Conservation (phyloP, 2,329 filamentous ascomycete genomes). For the Simplicillium sp. region DNA sequence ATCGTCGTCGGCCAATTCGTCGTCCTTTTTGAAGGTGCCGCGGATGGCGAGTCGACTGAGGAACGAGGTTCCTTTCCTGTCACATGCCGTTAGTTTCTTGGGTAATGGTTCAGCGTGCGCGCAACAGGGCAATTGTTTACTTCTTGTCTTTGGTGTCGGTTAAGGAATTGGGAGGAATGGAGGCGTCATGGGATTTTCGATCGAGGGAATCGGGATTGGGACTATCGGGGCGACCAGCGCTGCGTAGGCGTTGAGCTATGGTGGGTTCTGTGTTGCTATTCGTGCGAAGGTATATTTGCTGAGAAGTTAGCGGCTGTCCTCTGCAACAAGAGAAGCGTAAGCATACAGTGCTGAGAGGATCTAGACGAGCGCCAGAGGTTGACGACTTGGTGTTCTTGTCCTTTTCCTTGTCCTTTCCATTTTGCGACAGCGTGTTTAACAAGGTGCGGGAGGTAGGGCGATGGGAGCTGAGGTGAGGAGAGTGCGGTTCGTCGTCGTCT, state of each 20-base stretch:
- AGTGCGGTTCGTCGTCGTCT: too few relatives aligned
- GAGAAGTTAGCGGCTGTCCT: too few relatives aligned
- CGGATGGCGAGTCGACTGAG: slow-evolving; percentile 72
- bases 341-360: background rate
- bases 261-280: slow-evolving; percentile 29
- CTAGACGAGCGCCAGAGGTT: background rate
- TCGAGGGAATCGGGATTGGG: slow-evolving; percentile 30
- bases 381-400: background rate
- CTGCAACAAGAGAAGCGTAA: too few relatives aligned
- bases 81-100: too few relatives aligned
- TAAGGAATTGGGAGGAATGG: slow-evolving; percentile 19
- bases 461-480: too few relatives aligned
- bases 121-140: slow-evolving; percentile 26
- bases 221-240: slow-evolving; percentile 41
- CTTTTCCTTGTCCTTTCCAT: background rate
- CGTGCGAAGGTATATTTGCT: slow-evolving; percentile 31
- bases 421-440: too few relatives aligned
- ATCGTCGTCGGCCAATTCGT: slow-evolving; percentile 13
- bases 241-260: slow-evolving; percentile 45
- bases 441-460: too few relatives aligned
- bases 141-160: slow-evolving; percentile 48
- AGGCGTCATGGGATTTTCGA: slow-evolving; percentile 28
- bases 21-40: slow-evolving; percentile 63
- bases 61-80: slow-evolving; percentile 80
- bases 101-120: background rate